Evolutionary conservation across 1,284 basidiomycete genomes (phyloP).

Genomic region (Cryptococcus sp.): DNA sequence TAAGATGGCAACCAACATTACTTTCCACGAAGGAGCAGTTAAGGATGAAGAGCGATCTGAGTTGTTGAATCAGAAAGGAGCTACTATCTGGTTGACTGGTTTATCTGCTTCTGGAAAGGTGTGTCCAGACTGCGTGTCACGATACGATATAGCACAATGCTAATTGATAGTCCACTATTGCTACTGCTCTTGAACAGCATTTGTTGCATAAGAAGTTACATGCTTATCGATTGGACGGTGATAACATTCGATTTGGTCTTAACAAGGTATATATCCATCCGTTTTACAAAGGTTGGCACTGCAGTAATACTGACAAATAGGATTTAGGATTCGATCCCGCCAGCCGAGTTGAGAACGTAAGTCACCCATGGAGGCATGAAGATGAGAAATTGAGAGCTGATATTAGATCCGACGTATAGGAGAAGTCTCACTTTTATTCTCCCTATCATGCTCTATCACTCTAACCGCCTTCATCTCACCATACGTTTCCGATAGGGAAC

Average conservation of each 20-base stretch:
- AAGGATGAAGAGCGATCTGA: constrained; percentile 61
- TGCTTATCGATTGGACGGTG: constrained; percentile 89
- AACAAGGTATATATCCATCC: constrained; percentile 60
- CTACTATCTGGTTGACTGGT: constrained; percentile 94
- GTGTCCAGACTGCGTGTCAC: too few species aligned
- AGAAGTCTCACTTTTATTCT: constrained; percentile 94
- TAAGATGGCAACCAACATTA: constrained; percentile 78
- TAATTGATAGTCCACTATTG: constrained; percentile 83
- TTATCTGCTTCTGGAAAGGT: constrained; percentile 87
- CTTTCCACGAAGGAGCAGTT: constrained; percentile 82
- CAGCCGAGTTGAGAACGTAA: constrained; percentile 84
- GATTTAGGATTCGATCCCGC: constrained; percentile 95
- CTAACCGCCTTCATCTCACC: constrained; percentile 99
- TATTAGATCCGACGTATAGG: constrained; percentile 80
- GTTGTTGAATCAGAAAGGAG: constrained; percentile 71
- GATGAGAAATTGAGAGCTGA: neutral
- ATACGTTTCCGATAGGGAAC: constrained; percentile 79
- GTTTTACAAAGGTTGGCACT: neutral
- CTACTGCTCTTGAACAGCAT: constrained; percentile 94
- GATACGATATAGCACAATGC: neutral
- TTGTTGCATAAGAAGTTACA: constrained; percentile 82
- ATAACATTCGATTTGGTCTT: constrained; percentile 93
- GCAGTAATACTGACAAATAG: constrained; percentile 15
- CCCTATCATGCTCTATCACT: constrained; percentile 77
- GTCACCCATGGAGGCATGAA: constrained; percentile 5